These are phyloP conservation scores for Candida gigantensis DNA, from an alignment of 1,139 yeast species.

Conservation along the genomic window DNA sequence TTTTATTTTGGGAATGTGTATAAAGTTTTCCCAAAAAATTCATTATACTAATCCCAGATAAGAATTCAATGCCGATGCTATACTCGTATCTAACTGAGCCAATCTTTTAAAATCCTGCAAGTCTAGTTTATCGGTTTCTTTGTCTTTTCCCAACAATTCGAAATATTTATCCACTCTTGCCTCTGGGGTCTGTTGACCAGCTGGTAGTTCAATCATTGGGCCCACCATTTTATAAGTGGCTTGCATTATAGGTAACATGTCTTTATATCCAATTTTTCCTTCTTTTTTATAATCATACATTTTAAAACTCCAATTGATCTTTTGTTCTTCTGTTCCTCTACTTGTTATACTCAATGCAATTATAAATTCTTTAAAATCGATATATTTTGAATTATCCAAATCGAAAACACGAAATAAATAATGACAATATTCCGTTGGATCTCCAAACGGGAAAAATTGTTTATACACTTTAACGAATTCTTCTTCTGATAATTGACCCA, in stretches of 20 bases:
- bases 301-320: conserved; percentile 83
- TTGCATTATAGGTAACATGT: conserved; percentile 74
- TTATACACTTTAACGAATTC: conserved; percentile 91
- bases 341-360: conserved; percentile 85
- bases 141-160: conserved; percentile 66
- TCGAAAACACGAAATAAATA: conserved; percentile 90
- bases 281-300: conserved; percentile 80
- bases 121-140: conserved; percentile 61
- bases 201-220: conserved; percentile 85
- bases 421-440: conserved; percentile 87
- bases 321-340: conserved; percentile 85
- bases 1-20: too few species aligned
- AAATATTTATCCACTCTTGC: conserved; percentile 82
- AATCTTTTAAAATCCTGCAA: conserved; percentile 83
- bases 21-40: too few species aligned
- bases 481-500: conserved; percentile 81
- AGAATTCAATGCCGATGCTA: conserved; percentile 72
- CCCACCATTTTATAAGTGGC: conserved; percentile 97
- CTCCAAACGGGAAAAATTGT: conserved; percentile 98
- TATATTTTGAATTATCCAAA: conserved; percentile 73
- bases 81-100: conserved; percentile 79
- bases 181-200: conserved; percentile 94
- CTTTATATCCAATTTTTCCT: conserved; percentile 74
- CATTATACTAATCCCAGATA: conserved; percentile 68
- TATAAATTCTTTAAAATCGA: conserved; percentile 92